Evolutionary conservation across 306 rosid species (phyloP).

Genomic region (Cucurbita ficifolia): DNA sequence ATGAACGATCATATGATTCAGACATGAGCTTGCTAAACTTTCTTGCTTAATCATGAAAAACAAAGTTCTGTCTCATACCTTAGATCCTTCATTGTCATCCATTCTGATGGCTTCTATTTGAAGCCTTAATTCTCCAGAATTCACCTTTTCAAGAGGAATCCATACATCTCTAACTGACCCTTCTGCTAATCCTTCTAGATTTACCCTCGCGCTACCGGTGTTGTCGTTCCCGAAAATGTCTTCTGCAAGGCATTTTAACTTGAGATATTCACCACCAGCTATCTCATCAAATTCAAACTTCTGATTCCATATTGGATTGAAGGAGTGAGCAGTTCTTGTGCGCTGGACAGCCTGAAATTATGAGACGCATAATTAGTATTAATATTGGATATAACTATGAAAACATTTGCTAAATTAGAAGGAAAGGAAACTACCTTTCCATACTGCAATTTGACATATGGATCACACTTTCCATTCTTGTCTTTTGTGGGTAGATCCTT

Average conservation of each 20-base stretch:
- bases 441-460: conserved; percentile 69
- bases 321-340: conserved; percentile 42
- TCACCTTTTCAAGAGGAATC: conserved; percentile 89
- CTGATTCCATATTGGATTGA: conserved; percentile 68
- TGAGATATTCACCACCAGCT: conserved; percentile 61
- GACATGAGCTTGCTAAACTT: too few species aligned
- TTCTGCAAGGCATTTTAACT: conserved; percentile 47
- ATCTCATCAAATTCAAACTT: conserved; percentile 77
- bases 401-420: neutral
- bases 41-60: neutral
- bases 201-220: conserved; percentile 83
- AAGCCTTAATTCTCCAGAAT: conserved; percentile 85
- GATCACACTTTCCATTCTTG: conserved; percentile 50
- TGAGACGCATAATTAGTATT: neutral
- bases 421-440: conserved; percentile 50
- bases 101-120: conserved; percentile 57
- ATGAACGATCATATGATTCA: neutral
- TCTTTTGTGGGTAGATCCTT: conserved; percentile 59
- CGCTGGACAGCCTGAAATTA: conserved; percentile 40
- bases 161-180: conserved; percentile 43
- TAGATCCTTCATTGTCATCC: conserved; percentile 65
- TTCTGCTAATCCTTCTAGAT: conserved; percentile 74
- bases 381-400: neutral
- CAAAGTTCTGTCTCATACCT: conserved; percentile 29
- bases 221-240: conserved; percentile 59